A percentile compares a stretch with the other conserved stretches of the same genome.
phyloP scores from a whole-genome alignment of 2,329 filamentous ascomycete genomes.

The Domatiomyces globalis region DNA sequence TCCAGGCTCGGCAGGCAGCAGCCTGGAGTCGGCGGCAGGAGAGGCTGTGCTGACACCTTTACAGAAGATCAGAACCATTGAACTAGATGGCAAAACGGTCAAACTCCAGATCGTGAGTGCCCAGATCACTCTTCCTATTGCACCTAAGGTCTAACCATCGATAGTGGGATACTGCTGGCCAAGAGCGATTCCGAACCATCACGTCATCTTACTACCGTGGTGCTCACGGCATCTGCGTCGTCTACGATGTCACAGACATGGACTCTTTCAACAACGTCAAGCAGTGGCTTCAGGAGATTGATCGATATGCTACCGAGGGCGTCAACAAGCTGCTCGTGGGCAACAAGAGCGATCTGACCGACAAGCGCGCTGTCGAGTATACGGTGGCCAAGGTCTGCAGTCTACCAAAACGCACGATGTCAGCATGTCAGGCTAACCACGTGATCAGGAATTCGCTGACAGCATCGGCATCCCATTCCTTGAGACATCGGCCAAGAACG shows the following conservation, averaged over 20 bases:
- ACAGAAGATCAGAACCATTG: conserved; percentile 99
- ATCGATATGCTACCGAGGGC: conserved; percentile 96
- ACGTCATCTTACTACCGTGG: conserved; percentile 99
- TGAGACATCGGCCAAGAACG: conserved; percentile 98
- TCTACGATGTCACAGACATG: conserved; percentile 99
- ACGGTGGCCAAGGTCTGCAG: conserved; percentile 84
- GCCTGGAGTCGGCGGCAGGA: neutral
- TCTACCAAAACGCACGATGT: neutral
- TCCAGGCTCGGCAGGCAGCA: neutral
- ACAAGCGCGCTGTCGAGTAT: conserved; percentile 99
- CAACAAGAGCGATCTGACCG: conserved; percentile 99
- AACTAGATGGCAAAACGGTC: conserved; percentile 98
- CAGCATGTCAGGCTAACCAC: conserved; percentile 4
- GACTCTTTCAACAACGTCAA: conserved; percentile 99
- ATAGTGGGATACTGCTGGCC: conserved; percentile 97
- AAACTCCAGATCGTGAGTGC: conserved; percentile 91
- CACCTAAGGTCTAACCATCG: conserved; percentile 14
- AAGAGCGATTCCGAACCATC: conserved; percentile 99
- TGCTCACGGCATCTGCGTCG: conserved; percentile 97
- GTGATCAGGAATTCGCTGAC: conserved; percentile 81
- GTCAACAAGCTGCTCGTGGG: conserved; percentile 99
- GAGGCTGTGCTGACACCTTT: conserved; percentile 21
- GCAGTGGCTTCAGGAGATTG: conserved; percentile 99
- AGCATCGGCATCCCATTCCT: conserved; percentile 98
- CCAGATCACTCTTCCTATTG: conserved; percentile 14